Conservation (phyloP, 352 stramenopile genomes). For the Pythium scleroteichum region DNA sequence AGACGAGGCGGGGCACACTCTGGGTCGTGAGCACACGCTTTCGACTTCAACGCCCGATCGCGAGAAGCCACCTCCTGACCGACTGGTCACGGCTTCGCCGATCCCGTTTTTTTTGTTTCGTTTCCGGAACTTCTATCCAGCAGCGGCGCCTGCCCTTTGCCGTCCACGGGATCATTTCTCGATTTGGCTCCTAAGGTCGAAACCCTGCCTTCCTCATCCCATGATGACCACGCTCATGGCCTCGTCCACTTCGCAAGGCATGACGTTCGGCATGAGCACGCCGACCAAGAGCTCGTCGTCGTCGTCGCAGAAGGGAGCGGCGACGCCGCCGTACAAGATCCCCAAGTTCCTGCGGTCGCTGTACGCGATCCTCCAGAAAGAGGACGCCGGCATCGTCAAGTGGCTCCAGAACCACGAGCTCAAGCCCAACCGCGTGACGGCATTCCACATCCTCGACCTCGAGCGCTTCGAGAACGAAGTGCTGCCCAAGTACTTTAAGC, state of each 20-base stretch:
- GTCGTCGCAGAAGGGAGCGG: not conserved
- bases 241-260: constrained; percentile 3
- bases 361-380: constrained; percentile 76
- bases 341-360: constrained; percentile 84
- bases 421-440: constrained; percentile 58
- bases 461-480: constrained; percentile 85
- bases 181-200: constrained; percentile 24
- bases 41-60: constrained; percentile 17
- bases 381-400: constrained; percentile 64
- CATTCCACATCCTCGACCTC: constrained; percentile 81
- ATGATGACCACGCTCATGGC: constrained; percentile 13
- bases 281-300: constrained; percentile 1
- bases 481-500: constrained; percentile 94
- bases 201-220: constrained; percentile 3
- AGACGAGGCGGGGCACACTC: not conserved
- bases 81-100: constrained; percentile 5
- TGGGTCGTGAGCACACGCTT: constrained; percentile 5
- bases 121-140: constrained; percentile 17
- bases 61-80: constrained; percentile 10
- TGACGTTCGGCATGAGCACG: constrained; percentile 17
- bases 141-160: not conserved
- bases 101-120: not conserved
- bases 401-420: constrained; percentile 78
- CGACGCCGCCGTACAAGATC: constrained; percentile 49
- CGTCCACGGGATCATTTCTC: constrained; percentile 22